Evolutionary conservation across 768 basidiomycete species (phyloP).

Genomic region (Ramaria rubella): DNA sequence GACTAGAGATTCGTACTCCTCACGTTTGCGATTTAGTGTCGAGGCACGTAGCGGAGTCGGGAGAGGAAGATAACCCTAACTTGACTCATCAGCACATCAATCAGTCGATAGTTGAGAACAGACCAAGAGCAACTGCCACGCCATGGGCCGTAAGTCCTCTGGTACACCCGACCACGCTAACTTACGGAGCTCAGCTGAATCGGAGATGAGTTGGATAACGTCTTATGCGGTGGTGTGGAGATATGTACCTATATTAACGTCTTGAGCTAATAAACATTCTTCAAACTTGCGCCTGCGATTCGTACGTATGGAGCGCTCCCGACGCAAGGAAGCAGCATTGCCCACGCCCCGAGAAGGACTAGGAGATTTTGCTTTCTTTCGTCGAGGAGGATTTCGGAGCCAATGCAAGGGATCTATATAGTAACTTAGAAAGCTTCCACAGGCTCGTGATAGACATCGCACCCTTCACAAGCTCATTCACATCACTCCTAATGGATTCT

Average conservation of each 20-base stretch:
- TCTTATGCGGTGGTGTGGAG: conserved; percentile 1
- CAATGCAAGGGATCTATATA: conserved; percentile 53
- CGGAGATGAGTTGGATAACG: conserved; percentile 4
- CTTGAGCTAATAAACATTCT: conserved; percentile 66
- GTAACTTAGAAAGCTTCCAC: conserved; percentile 24
- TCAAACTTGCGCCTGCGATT: conserved; percentile 78
- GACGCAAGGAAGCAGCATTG: conserved; percentile 45
- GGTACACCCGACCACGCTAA: conserved; percentile 96
- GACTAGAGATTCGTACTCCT: conserved; percentile 87
- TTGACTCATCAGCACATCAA: not conserved
- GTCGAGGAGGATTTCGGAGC: conserved; percentile 36
- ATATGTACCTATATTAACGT: conserved; percentile 73
- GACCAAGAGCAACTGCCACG: conserved; percentile 92
- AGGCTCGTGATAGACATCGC: conserved; percentile 22
- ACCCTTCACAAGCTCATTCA: conserved; percentile 76
- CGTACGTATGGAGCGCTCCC: conserved; percentile 71
- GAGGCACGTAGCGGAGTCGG: conserved; percentile 66
- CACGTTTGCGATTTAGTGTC: conserved; percentile 82
- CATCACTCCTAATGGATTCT: conserved; percentile 57
- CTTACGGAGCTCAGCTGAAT: conserved; percentile 73
- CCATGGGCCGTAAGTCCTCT: conserved; percentile 75
- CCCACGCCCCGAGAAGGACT: not conserved
- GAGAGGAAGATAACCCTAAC: conserved; percentile 86
- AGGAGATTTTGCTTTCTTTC: conserved; percentile 14
- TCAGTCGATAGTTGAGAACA: conserved; percentile 27